These are phyloP conservation scores for Parietaria judaica DNA, from an alignment of 306 rosid genomes.

Conservation along the genomic window DNA sequence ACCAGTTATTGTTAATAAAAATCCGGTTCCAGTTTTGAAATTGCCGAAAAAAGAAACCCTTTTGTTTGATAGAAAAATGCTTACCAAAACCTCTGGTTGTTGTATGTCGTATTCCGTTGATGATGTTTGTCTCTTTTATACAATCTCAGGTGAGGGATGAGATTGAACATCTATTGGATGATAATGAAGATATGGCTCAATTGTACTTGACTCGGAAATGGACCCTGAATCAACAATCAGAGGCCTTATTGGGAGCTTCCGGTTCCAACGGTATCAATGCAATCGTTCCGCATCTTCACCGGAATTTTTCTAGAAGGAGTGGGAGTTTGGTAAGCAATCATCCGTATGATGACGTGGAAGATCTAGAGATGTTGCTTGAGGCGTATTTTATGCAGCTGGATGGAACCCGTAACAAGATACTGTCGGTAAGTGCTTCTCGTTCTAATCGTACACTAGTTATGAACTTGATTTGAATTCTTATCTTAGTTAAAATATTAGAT, in stretches of 20 bases:
- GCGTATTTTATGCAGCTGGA: constrained; percentile 98
- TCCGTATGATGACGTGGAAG: constrained; percentile 75
- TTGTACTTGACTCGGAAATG: constrained; percentile 87
- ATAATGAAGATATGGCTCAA: constrained; percentile 94
- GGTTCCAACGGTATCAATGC: constrained; percentile 38
- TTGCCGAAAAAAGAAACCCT: too few species aligned
- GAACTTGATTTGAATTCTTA: too few species aligned
- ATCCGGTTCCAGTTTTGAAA: too few species aligned
- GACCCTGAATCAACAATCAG: constrained; percentile 71
- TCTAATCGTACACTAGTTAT: neutral
- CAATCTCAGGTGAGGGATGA: constrained; percentile 79
- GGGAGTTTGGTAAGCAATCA: constrained; percentile 58
- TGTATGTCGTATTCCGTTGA: neutral
- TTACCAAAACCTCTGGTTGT: too few species aligned
- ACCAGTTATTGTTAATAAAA: too few species aligned
- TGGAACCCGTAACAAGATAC: constrained; percentile 94
- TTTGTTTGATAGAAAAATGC: too few species aligned
- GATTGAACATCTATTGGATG: constrained; percentile 89
- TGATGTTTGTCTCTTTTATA: neutral
- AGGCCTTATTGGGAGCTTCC: constrained; percentile 44
- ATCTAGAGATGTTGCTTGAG: constrained; percentile 97
- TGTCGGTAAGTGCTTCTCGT: constrained; percentile 60
- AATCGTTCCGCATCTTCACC: constrained; percentile 35
- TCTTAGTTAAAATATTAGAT: neutral
- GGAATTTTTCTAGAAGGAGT: constrained; percentile 53